Base-by-base conservation (phyloP, 1,139 yeast species). In the Pichia sp. region DNA sequence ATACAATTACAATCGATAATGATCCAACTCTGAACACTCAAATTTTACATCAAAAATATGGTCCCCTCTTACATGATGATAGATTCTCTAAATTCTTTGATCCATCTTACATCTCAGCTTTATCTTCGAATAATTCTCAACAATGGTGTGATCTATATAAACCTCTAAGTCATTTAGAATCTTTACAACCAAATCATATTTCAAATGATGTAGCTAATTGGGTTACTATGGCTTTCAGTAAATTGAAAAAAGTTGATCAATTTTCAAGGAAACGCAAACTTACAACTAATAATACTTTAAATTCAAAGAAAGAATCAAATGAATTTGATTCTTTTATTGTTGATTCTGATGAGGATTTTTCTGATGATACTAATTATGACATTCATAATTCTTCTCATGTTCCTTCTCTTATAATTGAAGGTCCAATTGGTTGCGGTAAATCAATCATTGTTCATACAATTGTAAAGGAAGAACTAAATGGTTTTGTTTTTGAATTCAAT, bases 401-500 rank as follows among this genome's bases (percentile, higher is more conserved):
- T 2, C 91, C 91, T 0, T 55, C 82, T 5, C 60, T 86, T 52
- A 73, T 91, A 4, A 55, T 91, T 2, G 67, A 71, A 45, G 98
- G 98, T 0, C 74, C 79, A 0, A 59, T 71, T 1, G 95, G 96
- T 0, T 68, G 77, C 8, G 95, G 96, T 1, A 91, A 91, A 58
- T 81, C 94, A 0, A 71, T 88, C 0, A 63, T 89, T 0, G 69
- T 91, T 0, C 76, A 84, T 49, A 77, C 95, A 0, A 73, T 83
- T 3, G 77, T 84, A 56, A 66, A 72, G 8, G 79, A 79, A 42
- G 53, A 57, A 36, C 53, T 82, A 6, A 66, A 68, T 20, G 91
- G 93, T 0, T 84, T 79, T 51, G 84, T 89, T 1, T 81, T 84
- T 56, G 98, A 91, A 57, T 70, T 89, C 31, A 86, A 85, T 56